A percentile compares a stretch with the other conserved stretches of the same genome.
Conservation (phyloP, 192 early-diverging fungal species). For the Backusella tuberculispora region DNA sequence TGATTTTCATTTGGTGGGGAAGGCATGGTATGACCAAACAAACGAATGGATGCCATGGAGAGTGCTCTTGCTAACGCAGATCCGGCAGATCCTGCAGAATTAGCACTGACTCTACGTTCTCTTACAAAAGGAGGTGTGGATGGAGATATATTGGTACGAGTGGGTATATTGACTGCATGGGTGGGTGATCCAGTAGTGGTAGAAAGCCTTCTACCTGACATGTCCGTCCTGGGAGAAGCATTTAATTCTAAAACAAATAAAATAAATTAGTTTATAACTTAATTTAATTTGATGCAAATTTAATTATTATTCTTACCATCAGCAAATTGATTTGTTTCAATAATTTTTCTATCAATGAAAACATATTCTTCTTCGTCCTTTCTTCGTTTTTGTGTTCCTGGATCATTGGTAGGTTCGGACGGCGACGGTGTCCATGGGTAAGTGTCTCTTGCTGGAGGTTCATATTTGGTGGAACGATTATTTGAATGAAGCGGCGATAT, state of each 20-base stretch:
- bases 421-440: conserved; percentile 1
- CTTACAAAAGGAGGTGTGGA: conserved; percentile 24
- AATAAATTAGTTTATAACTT: too few relatives aligned
- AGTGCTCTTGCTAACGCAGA: conserved; percentile 59
- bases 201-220: conserved; percentile 4
- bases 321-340: conserved; percentile 77
- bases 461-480: conserved; percentile 1
- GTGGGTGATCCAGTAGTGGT: background rate
- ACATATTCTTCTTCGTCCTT: conserved; percentile 67
- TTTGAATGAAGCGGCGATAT: conserved; percentile 18
- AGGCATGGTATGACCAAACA: conserved; percentile 58
- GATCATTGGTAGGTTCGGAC: background rate
- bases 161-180: conserved; percentile 21
- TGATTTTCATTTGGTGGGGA: conserved; percentile 46
- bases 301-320: conserved; percentile 65
- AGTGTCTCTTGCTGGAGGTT: background rate
- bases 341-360: conserved; percentile 68
- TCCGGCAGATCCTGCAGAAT: conserved; percentile 39
- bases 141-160: conserved; percentile 1
- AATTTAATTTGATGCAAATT: too few relatives aligned
- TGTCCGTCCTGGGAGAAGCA: conserved; percentile 23
- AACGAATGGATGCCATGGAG: conserved; percentile 53
- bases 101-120: conserved; percentile 30
- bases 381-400: conserved; percentile 17
- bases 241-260: conserved; percentile 32